phyloP scores from a whole-genome alignment of 495 filamentous ascomycete genomes.

The Penicillium bovifimosum region DNA sequence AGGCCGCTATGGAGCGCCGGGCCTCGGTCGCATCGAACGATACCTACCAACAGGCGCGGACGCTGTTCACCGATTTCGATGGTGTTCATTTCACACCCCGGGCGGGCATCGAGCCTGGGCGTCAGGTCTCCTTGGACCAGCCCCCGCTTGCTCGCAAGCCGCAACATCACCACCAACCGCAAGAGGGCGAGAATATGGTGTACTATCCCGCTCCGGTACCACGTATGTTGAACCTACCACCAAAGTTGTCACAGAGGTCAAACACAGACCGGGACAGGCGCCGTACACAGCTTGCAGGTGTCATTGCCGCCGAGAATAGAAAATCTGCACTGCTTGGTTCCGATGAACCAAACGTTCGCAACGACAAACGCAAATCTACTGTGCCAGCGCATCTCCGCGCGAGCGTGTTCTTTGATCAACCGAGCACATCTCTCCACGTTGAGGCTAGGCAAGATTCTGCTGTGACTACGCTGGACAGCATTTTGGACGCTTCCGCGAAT shows the following conservation, averaged over 20 bases:
- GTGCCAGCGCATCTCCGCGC: slow-evolving; percentile 88
- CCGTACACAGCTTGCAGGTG: slow-evolving; percentile 56
- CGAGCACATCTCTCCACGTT: slow-evolving; percentile 52
- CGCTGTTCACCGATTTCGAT: slow-evolving; percentile 86
- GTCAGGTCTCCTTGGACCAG: slow-evolving; percentile 32
- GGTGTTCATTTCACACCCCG: slow-evolving; percentile 73
- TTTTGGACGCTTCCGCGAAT: slow-evolving; percentile 86
- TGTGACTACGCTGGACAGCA: slow-evolving; percentile 83
- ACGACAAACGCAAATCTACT: slow-evolving; percentile 34
- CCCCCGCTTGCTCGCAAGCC: slow-evolving; percentile 47
- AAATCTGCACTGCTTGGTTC: slow-evolving; percentile 37
- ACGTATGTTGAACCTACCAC: slow-evolving; percentile 86
- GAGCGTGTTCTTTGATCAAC: slow-evolving; percentile 82
- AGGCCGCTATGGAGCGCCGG: slow-evolving; percentile 32
- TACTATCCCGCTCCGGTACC: slow-evolving; percentile 95
- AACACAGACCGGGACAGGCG: slow-evolving; percentile 59
- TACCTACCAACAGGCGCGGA: slow-evolving; percentile 62
- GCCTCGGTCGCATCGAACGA: slow-evolving; percentile 56
- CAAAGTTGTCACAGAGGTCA: slow-evolving; percentile 73
- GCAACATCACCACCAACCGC: slow-evolving; percentile 57
- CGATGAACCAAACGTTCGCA: slow-evolving; percentile 15
- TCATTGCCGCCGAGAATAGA: slow-evolving; percentile 44
- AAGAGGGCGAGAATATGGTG: slow-evolving; percentile 70
- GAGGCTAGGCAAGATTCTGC: slow-evolving; percentile 75
- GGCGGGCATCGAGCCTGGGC: slow-evolving; percentile 29